phyloP scores from a whole-genome alignment of 1,139 yeast species.

The Taphrina wiesneri region DNA sequence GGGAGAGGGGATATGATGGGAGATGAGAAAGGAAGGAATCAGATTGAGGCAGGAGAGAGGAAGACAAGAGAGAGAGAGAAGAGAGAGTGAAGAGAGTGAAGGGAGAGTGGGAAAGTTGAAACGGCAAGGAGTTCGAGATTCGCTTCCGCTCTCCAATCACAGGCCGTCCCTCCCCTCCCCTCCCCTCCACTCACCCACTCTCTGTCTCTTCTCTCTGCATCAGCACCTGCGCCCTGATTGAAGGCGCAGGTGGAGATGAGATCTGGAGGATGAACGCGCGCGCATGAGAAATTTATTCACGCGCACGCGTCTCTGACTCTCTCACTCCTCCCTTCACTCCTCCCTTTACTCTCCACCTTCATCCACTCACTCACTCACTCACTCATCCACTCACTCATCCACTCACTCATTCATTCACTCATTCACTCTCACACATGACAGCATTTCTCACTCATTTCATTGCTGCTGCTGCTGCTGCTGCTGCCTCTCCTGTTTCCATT shows the following conservation, averaged over 20 bases:
- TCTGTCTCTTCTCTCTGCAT: not conserved
- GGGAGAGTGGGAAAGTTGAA: not conserved
- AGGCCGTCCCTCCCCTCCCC: not conserved
- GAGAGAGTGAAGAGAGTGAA: not conserved
- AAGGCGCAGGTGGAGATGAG: too few relatives aligned
- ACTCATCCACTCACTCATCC: not conserved
- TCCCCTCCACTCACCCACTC: not conserved
- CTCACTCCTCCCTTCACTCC: not conserved
- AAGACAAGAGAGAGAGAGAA: not conserved
- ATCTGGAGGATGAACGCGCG: too few relatives aligned
- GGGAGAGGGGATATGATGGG: not conserved
- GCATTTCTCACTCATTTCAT: too few relatives aligned
- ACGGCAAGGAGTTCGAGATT: not conserved
- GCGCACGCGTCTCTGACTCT: too few relatives aligned
- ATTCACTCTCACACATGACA: not conserved
- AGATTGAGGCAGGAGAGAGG: not conserved
- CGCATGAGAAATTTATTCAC: too few relatives aligned
- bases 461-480: too few relatives aligned
- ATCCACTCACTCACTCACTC: not conserved
- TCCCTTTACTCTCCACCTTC: not conserved
- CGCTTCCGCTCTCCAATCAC: not conserved
- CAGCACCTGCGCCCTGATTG: too few relatives aligned
- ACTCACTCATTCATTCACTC: not conserved
- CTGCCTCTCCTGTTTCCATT: too few relatives aligned
- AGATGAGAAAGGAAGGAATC: not conserved